A percentile compares a stretch with the other conserved stretches of the same genome.
These are phyloP conservation scores for Pseudogymnoascus sp. DNA, from an alignment of 2,329 filamentous ascomycete species.

Conservation along the genomic window DNA sequence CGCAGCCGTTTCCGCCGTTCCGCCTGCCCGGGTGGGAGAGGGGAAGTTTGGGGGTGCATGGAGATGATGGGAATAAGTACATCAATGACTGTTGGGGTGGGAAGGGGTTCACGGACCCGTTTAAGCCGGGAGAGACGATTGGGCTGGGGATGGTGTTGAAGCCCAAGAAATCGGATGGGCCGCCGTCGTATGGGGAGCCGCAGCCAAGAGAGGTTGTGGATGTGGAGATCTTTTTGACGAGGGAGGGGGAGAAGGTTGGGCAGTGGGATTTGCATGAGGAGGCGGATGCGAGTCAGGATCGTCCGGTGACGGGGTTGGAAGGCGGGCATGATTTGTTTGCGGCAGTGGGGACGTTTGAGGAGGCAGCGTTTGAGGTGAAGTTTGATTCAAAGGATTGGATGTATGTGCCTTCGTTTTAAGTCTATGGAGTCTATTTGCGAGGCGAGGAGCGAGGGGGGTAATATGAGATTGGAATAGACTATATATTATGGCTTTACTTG, in stretches of 20 bases:
- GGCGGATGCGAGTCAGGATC: conserved; percentile 52
- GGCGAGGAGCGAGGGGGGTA: background rate
- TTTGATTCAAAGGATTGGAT: conserved; percentile 52
- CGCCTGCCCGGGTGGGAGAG: conserved; percentile 75
- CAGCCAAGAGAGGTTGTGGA: conserved; percentile 28
- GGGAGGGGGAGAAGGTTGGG: conserved; percentile 50
- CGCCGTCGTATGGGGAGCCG: conserved; percentile 26
- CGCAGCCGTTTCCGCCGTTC: conserved; percentile 68
- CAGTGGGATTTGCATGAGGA: conserved; percentile 70
- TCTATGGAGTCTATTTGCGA: background rate
- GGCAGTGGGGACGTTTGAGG: conserved; percentile 61
- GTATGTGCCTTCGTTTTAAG: conserved; percentile 31
- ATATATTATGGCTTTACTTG: background rate
- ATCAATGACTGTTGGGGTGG: conserved; percentile 70
- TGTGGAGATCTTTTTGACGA: conserved; percentile 61
- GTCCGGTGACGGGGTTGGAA: conserved; percentile 57
- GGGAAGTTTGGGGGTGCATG: conserved; percentile 65
- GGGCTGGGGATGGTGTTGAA: conserved; percentile 62
- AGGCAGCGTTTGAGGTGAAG: conserved; percentile 58
- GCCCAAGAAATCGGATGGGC: conserved; percentile 18
- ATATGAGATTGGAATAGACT: background rate
- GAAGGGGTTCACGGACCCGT: conserved; percentile 55
- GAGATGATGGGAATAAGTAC: conserved; percentile 69
- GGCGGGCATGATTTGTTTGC: conserved; percentile 63
- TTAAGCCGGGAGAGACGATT: conserved; percentile 55